These are phyloP conservation scores for Cystobasidiaceae sp. DNA, from an alignment of 1,284 basidiomycete species.

Conservation along the genomic window DNA sequence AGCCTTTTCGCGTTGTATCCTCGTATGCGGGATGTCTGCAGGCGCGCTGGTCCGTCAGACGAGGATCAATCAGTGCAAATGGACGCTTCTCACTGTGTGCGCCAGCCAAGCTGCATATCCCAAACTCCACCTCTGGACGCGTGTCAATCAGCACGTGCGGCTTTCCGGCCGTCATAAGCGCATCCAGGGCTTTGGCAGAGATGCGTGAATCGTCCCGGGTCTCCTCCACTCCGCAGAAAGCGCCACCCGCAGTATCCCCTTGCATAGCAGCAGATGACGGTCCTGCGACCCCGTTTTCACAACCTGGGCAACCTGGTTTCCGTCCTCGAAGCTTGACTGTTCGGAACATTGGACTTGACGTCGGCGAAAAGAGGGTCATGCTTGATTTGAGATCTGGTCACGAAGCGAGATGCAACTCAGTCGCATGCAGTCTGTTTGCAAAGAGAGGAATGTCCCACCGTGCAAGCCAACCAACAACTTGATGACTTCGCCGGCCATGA, in stretches of 20 bases:
- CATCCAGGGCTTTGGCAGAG: slow-evolving; percentile 45
- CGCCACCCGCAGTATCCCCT: slow-evolving; percentile 55
- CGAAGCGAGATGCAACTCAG: no score
- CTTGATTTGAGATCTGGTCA: slow-evolving; percentile 51
- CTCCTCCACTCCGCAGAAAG: slow-evolving; percentile 66
- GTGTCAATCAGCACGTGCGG: slow-evolving; percentile 65
- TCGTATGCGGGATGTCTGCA: slow-evolving; percentile 63
- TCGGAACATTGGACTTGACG: slow-evolving; percentile 67
- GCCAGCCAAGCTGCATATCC: slow-evolving; percentile 71
- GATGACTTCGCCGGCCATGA: slow-evolving; percentile 86
- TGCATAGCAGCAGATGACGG: slow-evolving; percentile 41
- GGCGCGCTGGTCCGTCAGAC: background rate
- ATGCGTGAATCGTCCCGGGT: slow-evolving; percentile 54
- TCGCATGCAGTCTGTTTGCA: no score
- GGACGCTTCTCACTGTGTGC: slow-evolving; percentile 61
- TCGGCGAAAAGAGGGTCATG: slow-evolving; percentile 66
- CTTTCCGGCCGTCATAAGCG: slow-evolving; percentile 20
- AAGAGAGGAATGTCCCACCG: slow-evolving; percentile 50
- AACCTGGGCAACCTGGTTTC: slow-evolving; percentile 60
- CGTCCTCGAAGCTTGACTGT: slow-evolving; percentile 69
- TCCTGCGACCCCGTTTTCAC: slow-evolving; percentile 52
- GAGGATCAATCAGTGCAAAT: background rate
- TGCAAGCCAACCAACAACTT: slow-evolving; percentile 69
- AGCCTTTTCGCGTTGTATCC: slow-evolving; percentile 60
- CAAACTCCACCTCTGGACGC: slow-evolving; percentile 72